These are phyloP conservation scores for Naegleria gruberi DNA, from an alignment of 208 protist genomes.

Conservation along the genomic window DNA sequence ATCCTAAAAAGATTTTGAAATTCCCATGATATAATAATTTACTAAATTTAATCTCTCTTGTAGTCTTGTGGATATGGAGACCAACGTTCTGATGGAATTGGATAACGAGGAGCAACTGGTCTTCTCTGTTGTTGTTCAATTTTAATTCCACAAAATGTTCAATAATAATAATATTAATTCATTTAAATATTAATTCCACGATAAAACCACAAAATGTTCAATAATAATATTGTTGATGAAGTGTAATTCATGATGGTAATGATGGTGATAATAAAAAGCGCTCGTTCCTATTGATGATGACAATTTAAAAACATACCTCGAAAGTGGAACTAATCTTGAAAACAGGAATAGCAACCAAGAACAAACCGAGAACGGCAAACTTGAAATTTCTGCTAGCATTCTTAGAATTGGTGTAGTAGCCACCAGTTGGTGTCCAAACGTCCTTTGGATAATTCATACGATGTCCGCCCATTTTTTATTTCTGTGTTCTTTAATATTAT, in stretches of 20 bases:
- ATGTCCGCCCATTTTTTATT: not conserved
- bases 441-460: not conserved
- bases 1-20: too few species aligned
- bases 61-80: not conserved
- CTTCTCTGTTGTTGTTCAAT: not conserved
- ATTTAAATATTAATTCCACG: too few species aligned
- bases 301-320: not conserved
- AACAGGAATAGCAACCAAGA: not conserved
- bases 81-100: not conserved
- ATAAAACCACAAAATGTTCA: too few species aligned
- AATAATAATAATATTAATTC: too few species aligned
- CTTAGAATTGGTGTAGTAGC: not conserved
- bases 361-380: not conserved
- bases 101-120: not conserved
- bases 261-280: not conserved
- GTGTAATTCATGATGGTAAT: not conserved
- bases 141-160: too few species aligned
- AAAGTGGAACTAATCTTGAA: not conserved
- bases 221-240: too few species aligned
- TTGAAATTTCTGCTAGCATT: not conserved
- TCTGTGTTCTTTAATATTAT: too few species aligned
- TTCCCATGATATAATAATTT: too few species aligned
- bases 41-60: not conserved
- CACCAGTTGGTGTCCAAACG: not conserved
- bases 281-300: not conserved